Base-by-base conservation (phyloP, 306 rosid genomes). In the Senna tora region DNA sequence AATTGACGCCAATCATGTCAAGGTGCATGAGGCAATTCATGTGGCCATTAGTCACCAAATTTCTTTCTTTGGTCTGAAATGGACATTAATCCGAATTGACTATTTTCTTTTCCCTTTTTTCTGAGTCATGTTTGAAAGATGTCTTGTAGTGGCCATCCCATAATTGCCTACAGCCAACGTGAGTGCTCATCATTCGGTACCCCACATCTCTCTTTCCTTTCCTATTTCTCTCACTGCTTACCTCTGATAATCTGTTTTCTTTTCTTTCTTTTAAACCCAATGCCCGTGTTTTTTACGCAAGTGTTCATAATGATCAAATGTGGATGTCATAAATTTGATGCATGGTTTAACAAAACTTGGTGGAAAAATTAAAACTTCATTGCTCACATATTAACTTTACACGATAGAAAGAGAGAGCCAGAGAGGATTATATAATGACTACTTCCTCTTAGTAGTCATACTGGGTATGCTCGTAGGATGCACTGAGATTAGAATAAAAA, bases 151-250 rank as follows among this genome's bases (percentile, higher is more conserved):
- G 67, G n/a, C 60, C n/a, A n/a, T n/a, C n/a, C n/a, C n/a, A n/a
- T n/a, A n/a, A 57, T 59, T 36, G 17, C n/a, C 67, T 28, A 13
- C 75, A 25, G 43, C 46, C 22, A 58, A 33, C 68, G 11, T 54
- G 83, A 62, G 7, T 64, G 50, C 49, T 64, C 79, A 77, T 74
- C 34, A 78, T 60, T 74, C 25, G 78, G 36, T 17, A 41, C 69
- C 63, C 65, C 71, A 54, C 16, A 36, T 42, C 28, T 16, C 7
- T 57, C 30, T 38, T 53, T 7, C 4, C 17, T 12, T 12, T 12
- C 2, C 1, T 42, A 10, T 17, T 16, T 25, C n/a, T n/a, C n/a
- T n/a, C n/a, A n/a, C n/a, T n/a, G n/a, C n/a, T 25, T 25, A 25
- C 30, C 30, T 25, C 30, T 25, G 30, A 25, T 25, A 1, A 25